Evolutionary conservation across 305 asterid species (phyloP), one percentile per base, ranked within the genome.

Genomic region (Fraxinus dipetala): DNA sequence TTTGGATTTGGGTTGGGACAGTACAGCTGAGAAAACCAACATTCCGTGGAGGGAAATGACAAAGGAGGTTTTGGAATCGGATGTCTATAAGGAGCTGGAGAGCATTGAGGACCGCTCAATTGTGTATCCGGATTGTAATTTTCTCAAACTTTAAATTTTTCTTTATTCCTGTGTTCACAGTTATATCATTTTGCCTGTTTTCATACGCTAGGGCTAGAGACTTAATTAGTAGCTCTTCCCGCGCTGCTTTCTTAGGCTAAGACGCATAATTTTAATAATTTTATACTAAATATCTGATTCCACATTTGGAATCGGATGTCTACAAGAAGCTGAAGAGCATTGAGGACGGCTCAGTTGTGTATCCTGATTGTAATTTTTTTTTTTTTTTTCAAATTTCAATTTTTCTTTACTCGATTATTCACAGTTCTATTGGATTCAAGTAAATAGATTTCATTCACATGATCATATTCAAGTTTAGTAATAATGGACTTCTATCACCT

Each of bases 41-140:
- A 92, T 95, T 85, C 98, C 98, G 16, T 95, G 98, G 99, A 86
- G 97, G 86, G 88, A 90, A 84, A 95, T 95, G 99, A 85, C 97
- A 11, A 91, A 81, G 81, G 90, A 91, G 89, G 90, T 95, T 82
- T 77, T 95, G 87, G 95, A 95, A 65, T 95, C 98, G 0, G 93
- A 92, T 84, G 98, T 95, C 8, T 95, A 92, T 72, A 87, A 84
- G 77, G 97, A 92, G 91, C 85, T 90, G 87, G 97, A 90, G 83
- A 80, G 81, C 86, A 63, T 93, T 18, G 89, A 91, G 85, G 88
- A 93, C 79, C 83, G 90, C 40, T 92, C 97, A 36, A 79, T 92
- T 59, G 89, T 88, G 78, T 95, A 95, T 85, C 98, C 98, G 74
- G 98, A 95, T 81, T 95, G 98, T 95, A 88, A 90, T 85, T 82